These are phyloP conservation scores for Viridothelium virens DNA, from an alignment of 495 filamentous ascomycete species.

Conservation along the genomic window DNA sequence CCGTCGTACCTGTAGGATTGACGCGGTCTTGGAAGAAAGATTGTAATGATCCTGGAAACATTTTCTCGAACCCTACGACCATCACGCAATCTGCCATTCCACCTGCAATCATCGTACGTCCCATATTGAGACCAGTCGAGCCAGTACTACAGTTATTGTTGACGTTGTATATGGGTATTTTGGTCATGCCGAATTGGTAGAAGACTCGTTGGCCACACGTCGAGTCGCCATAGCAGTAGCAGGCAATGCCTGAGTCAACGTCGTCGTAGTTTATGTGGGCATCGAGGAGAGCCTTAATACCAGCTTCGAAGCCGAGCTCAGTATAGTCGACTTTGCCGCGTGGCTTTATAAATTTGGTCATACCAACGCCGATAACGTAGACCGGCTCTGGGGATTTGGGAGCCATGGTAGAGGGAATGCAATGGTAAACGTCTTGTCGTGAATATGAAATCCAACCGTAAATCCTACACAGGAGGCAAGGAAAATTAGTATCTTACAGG, in stretches of 20 bases:
- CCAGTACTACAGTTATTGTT: constrained; percentile 99
- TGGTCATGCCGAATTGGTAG: constrained; percentile 97
- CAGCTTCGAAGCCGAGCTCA: constrained; percentile 89
- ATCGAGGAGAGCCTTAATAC: constrained; percentile 91
- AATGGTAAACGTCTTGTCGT: neutral
- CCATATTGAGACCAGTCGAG: constrained; percentile 79
- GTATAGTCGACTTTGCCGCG: constrained; percentile 84
- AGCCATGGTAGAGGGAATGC: constrained; percentile 33
- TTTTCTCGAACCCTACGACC: constrained; percentile 96
- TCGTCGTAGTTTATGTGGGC: constrained; percentile 95
- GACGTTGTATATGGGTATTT: constrained; percentile 88
- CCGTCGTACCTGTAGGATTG: constrained; percentile 64
- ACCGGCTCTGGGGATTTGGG: constrained; percentile 47
- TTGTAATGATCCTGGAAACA: constrained; percentile 82
- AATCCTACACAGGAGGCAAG: neutral
- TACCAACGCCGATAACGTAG: constrained; percentile 94
- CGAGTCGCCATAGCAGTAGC: constrained; percentile 90
- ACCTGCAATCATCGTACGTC: constrained; percentile 66
- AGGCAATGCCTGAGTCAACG: constrained; percentile 91
- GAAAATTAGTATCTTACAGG: neutral
- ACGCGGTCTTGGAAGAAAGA: constrained; percentile 70
- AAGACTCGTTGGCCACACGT: constrained; percentile 96
- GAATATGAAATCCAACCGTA: neutral
- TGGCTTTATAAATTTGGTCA: constrained; percentile 99
- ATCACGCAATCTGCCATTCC: constrained; percentile 79